These are phyloP conservation scores for Aspergillus costaricaensis DNA, from an alignment of 2,329 filamentous ascomycete species.

Conservation along the genomic window DNA sequence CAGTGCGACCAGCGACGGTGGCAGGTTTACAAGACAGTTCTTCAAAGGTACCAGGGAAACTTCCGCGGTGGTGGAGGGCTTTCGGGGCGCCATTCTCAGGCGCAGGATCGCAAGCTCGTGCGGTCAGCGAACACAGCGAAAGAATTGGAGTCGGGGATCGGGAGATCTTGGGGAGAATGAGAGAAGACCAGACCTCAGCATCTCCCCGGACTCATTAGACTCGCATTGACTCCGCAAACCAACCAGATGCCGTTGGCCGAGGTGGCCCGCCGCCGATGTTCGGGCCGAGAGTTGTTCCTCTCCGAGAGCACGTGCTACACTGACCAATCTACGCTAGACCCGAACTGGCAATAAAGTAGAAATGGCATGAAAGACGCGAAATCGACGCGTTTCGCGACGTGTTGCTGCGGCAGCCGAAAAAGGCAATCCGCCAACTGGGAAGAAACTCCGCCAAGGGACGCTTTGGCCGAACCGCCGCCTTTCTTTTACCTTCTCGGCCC, in stretches of 20 bases:
- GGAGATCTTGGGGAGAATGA: slow-evolving; percentile 13
- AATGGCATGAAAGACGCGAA: slow-evolving; percentile 27
- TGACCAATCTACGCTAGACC: slow-evolving; percentile 11
- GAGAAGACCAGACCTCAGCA: slow-evolving; percentile 26
- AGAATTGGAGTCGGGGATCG: slow-evolving; percentile 12
- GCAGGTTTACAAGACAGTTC: slow-evolving; percentile 93
- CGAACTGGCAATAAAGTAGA: slow-evolving; percentile 9
- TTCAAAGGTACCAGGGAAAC: slow-evolving; percentile 84
- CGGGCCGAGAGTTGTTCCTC: slow-evolving; percentile 38
- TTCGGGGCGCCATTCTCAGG: slow-evolving; percentile 48
- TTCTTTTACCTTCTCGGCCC: slow-evolving; percentile 15
- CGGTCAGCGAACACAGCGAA: slow-evolving; percentile 17
- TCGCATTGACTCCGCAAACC: slow-evolving; percentile 28
- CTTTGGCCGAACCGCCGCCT: slow-evolving; percentile 7
- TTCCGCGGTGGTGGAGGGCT: slow-evolving; percentile 70
- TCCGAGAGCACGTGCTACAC: slow-evolving; percentile 29
- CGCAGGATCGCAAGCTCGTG: slow-evolving; percentile 17
- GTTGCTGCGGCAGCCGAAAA: slow-evolving; percentile 19
- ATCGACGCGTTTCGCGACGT: slow-evolving; percentile 32
- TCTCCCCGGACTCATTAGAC: slow-evolving; percentile 25
- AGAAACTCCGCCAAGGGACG: neutral
- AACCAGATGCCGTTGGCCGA: slow-evolving; percentile 28
- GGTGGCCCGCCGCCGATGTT: slow-evolving; percentile 16
- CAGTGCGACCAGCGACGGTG: slow-evolving; percentile 76
- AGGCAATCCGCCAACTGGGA: slow-evolving; percentile 12